Percentiles rank a stretch among this genome's conserved stretches.
Evolutionary conservation across 495 filamentous ascomycete genomes (phyloP).

Genomic region (Cercophora sp.): DNA sequence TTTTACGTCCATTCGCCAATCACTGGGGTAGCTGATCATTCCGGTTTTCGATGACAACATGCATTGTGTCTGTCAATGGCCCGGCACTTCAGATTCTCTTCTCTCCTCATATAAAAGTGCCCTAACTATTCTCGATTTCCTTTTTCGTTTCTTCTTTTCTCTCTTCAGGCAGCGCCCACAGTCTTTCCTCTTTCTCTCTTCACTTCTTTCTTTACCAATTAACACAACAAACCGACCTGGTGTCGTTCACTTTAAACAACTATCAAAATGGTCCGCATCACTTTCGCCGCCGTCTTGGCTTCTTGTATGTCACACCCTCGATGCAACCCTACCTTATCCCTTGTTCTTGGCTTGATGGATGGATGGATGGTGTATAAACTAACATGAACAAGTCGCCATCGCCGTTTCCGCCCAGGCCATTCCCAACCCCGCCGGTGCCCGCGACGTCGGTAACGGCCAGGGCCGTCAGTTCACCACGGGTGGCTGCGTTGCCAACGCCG

Average conservation of each 20-base stretch:
- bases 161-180: neutral
- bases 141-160: neutral
- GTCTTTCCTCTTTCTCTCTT: neutral
- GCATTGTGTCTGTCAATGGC: neutral
- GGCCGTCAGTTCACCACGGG: slow-evolving; percentile 50
- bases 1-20: too few species aligned
- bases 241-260: neutral
- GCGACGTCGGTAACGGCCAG: slow-evolving; percentile 49
- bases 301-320: neutral
- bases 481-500: slow-evolving; percentile 44
- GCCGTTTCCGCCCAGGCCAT: slow-evolving; percentile 31
- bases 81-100: too few species aligned
- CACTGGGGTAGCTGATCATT: too few species aligned
- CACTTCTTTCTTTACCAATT: neutral
- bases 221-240: too few species aligned
- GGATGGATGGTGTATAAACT: neutral
- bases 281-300: neutral
- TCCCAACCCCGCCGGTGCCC: slow-evolving; percentile 40
- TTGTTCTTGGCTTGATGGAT: neutral
- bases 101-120: too few species aligned
- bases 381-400: slow-evolving; percentile 25
- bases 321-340: neutral
- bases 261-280: slow-evolving; percentile 4
- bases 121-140: neutral
- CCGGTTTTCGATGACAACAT: too few species aligned